These are phyloP conservation scores for Colletotrichum shisoi DNA, from an alignment of 2,329 filamentous ascomycete genomes.

Conservation along the genomic window DNA sequence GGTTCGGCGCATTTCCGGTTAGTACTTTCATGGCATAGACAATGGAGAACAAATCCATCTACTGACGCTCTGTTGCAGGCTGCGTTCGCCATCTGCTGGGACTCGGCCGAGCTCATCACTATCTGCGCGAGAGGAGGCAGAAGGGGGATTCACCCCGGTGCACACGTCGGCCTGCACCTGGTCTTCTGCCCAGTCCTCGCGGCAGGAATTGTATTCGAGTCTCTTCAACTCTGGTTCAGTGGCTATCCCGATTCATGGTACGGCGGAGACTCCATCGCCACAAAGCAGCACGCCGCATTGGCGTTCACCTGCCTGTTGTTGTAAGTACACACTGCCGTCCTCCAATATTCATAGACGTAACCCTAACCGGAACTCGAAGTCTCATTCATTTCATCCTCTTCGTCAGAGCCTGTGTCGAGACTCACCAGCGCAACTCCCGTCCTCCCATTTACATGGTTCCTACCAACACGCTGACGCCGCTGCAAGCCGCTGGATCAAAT, in stretches of 20 bases:
- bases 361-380: conserved; percentile 2
- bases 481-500: conserved; percentile 16
- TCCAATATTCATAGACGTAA: background rate
- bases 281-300: conserved; percentile 38
- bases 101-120: conserved; percentile 51
- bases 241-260: conserved; percentile 13
- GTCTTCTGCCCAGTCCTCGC: conserved; percentile 52
- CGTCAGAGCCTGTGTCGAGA: conserved; percentile 52
- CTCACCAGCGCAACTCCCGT: conserved; percentile 44
- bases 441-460: conserved; percentile 31
- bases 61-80: conserved; percentile 44
- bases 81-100: conserved; percentile 49
- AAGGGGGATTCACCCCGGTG: conserved; percentile 54
- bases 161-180: conserved; percentile 54
- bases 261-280: background rate
- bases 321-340: conserved; percentile 12
- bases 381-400: conserved; percentile 52
- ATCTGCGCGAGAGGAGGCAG: conserved; percentile 47
- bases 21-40: background rate
- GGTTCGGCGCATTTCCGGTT: conserved; percentile 20
- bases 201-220: conserved; percentile 43
- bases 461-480: conserved; percentile 9
- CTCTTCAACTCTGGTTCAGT: conserved; percentile 31
- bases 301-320: conserved; percentile 39
- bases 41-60: background rate